A percentile compares a stretch with the other conserved stretches of the same genome.
Conservation (phyloP, 257 asterid species). For the Fraxinus quadrangulata region DNA sequence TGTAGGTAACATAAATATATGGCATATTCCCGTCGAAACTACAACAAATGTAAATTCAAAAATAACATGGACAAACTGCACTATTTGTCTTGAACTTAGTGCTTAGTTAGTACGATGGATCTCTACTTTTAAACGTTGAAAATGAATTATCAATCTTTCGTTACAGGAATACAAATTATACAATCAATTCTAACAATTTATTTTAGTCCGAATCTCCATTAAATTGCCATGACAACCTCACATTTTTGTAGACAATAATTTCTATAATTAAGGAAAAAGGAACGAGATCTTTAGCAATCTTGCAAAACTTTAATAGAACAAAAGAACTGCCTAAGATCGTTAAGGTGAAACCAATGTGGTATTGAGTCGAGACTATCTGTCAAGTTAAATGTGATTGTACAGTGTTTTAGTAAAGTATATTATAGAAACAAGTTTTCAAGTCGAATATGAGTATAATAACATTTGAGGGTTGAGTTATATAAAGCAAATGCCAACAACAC, state of each 20-base stretch:
- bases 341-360: background rate
- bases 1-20: background rate
- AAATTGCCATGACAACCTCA: background rate
- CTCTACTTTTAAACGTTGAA: background rate
- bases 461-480: too few species aligned
- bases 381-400: too few species aligned
- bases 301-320: background rate
- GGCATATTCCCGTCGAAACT: background rate
- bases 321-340: background rate
- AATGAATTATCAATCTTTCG: background rate
- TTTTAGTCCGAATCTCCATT: background rate
- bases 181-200: background rate
- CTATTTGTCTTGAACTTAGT: background rate
- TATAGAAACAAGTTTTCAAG: too few species aligned
- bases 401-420: too few species aligned
- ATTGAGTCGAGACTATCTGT: too few species aligned
- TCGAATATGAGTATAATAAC: too few species aligned
- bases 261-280: background rate
- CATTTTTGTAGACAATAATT: background rate
- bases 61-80: background rate
- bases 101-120: background rate
- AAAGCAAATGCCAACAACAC: too few species aligned
- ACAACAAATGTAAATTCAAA: background rate
- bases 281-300: background rate
- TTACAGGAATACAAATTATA: background rate